Base-by-base conservation (phyloP, 2,329 filamentous ascomycete genomes). In the Fusarium chaquense region DNA sequence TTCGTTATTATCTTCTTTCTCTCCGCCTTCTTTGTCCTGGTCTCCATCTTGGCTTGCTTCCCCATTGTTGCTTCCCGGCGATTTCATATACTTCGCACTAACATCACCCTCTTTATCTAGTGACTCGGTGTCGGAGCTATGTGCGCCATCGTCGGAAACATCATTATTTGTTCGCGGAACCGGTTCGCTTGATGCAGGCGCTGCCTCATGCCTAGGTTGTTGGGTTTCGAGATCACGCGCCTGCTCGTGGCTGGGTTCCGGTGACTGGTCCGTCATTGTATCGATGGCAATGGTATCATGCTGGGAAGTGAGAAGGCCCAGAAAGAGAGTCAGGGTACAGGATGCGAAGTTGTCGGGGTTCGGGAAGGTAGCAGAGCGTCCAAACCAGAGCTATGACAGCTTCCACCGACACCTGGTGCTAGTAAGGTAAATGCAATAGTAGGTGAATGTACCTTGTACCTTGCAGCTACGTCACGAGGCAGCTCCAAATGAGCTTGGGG, bases 221-320 rank as follows among this genome's bases (percentile, higher is more conserved):
- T 71, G 67, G 33, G 63, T 46, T 54, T 69, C 54, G 49, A 52
- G 63, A 56, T 69, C 55, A 54, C 40, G 66, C 47, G 68, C 68
- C 63, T 70, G 67, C 46, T 70, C 62, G 46, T 76, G 75, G 76
- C 76, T 78, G 74, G 69, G 70, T 61, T 74, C 71, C 71, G 80
- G 78, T 76, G 79, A 76, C 76, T 76, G 77, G 73, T 82, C 78
- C 76, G 81, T 83, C 82, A 83, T 83, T 78, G 76, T 73, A 69
- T 65, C 65, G 61, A 68, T 53, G 44, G 64, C 61, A 69, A 68
- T 71, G 69, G 59, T 73, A 60, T 75, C 77, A 79, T 79, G 60
- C 73, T 78, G 75, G 58, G 70, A 64, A 58, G 58, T 30, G 57
- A 62, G 16, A 46, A 47, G 35, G 65, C 65, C 46, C 58, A 58